Evolutionary conservation across 805 yeast genomes (phyloP).

Genomic region (Schizosaccharomyces japonicus): DNA sequence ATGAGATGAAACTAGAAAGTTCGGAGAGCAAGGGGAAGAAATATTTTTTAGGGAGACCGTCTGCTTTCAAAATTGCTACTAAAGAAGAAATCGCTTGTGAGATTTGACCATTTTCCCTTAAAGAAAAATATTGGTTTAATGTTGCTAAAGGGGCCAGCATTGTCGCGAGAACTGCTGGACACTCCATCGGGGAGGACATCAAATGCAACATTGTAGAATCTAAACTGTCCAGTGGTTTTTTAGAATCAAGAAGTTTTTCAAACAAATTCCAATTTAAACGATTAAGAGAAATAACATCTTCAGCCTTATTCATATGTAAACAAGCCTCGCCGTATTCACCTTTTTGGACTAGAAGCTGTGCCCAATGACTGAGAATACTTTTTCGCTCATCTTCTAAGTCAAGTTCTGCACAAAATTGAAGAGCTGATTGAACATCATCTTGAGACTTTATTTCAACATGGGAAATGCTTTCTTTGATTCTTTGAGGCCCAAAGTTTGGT

Average conservation of each 20-base stretch:
- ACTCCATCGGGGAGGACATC: not conserved
- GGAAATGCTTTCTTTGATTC: not conserved
- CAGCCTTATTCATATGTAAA: not conserved
- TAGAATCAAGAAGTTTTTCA: not conserved
- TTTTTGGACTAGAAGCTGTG: not conserved
- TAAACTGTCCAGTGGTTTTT: not conserved
- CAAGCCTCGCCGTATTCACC: not conserved
- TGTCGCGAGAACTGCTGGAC: not conserved
- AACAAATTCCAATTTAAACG: slow-evolving; percentile 3
- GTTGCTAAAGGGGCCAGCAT: not conserved
- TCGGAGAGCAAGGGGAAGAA: not conserved
- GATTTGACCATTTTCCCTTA: not conserved
- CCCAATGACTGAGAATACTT: not conserved
- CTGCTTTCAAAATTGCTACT: not conserved
- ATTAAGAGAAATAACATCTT: not conserved
- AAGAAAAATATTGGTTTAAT: not conserved
- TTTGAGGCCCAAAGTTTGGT: not conserved
- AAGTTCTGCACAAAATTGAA: not conserved
- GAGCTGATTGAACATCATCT: not conserved
- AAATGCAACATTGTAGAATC: not conserved
- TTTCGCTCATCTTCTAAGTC: not conserved
- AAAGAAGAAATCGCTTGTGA: not conserved
- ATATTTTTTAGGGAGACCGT: not conserved
- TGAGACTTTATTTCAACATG: not conserved
- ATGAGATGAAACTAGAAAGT: not conserved